phyloP scores from a whole-genome alignment of 306 rosid genomes.

The Sicyos edulis region DNA sequence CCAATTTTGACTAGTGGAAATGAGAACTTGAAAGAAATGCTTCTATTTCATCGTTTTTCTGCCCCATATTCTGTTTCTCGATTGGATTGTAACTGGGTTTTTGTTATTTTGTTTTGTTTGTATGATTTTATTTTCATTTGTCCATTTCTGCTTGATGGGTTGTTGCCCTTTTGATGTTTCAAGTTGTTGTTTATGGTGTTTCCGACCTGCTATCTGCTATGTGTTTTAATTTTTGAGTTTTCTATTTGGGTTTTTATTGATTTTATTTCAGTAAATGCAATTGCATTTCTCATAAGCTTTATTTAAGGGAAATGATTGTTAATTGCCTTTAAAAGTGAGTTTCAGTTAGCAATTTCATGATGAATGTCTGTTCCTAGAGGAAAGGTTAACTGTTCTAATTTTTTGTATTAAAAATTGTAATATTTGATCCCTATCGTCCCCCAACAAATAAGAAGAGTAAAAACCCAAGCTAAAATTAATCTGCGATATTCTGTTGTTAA shows the following conservation, averaged over 20 bases:
- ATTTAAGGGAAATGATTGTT: neutral
- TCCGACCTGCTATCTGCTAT: neutral
- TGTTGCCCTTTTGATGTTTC: neutral
- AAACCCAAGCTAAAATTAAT: neutral
- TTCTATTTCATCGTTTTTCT: neutral
- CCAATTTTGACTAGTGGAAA: neutral
- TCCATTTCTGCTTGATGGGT: neutral
- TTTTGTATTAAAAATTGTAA: neutral
- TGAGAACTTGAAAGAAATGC: neutral
- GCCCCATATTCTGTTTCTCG: neutral
- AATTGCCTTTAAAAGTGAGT: neutral
- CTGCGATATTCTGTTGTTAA: neutral
- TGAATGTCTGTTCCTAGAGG: neutral
- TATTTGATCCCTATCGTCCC: too few relatives aligned
- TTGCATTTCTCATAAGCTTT: neutral
- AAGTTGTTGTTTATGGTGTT: conserved; percentile 3
- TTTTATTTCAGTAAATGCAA: neutral
- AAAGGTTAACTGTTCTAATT: neutral
- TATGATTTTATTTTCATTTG: neutral
- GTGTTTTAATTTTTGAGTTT: neutral
- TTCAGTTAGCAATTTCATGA: neutral
- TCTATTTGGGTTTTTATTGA: neutral
- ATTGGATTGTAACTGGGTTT: neutral
- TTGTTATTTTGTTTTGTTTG: neutral
- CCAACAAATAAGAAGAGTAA: neutral